Percentiles rank a stretch among this genome's conserved stretches.
These are phyloP conservation scores for Verticillium tricorpus DNA, from an alignment of 2,329 filamentous ascomycete genomes.

Conservation along the genomic window DNA sequence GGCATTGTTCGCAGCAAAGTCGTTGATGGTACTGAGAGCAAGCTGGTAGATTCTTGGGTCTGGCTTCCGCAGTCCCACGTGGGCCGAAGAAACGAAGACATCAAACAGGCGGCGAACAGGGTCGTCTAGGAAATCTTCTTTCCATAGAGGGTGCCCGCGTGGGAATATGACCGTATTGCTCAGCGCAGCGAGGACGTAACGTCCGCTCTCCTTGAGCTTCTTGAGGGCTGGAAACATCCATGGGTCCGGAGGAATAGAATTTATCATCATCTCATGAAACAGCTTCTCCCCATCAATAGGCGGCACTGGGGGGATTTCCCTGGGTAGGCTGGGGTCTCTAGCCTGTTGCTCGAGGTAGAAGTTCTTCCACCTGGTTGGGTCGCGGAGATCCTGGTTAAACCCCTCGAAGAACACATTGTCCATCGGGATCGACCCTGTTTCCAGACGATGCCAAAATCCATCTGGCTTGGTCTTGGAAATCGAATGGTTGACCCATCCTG, in stretches of 20 bases:
- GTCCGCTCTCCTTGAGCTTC: slow-evolving; percentile 57
- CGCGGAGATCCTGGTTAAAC: slow-evolving; percentile 71
- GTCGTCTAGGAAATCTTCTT: slow-evolving; percentile 43
- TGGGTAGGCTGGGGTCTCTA: slow-evolving; percentile 34
- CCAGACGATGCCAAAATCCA: slow-evolving; percentile 84
- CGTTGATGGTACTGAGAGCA: slow-evolving; percentile 62
- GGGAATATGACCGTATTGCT: slow-evolving; percentile 91
- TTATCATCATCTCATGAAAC: slow-evolving; percentile 88
- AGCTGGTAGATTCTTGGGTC: slow-evolving; percentile 76
- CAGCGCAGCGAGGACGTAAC: slow-evolving; percentile 73
- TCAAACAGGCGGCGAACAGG: slow-evolving; percentile 71
- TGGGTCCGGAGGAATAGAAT: slow-evolving; percentile 67
- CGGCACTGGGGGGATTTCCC: slow-evolving; percentile 58
- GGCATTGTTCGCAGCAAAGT: slow-evolving; percentile 52
- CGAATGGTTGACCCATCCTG: slow-evolving; percentile 87
- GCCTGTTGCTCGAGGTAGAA: slow-evolving; percentile 49
- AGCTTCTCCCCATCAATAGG: slow-evolving; percentile 71
- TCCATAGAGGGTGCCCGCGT: slow-evolving; percentile 62
- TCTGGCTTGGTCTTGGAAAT: slow-evolving; percentile 74
- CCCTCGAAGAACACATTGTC: slow-evolving; percentile 69
- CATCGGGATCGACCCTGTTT: slow-evolving; percentile 76
- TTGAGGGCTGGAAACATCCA: slow-evolving; percentile 83
- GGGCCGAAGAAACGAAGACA: slow-evolving; percentile 81
- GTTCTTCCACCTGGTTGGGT: slow-evolving; percentile 61
- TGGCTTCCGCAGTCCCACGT: slow-evolving; percentile 84